Evolutionary conservation across 2,329 filamentous ascomycete genomes (phyloP).

Genomic region (Nemania abortiva): DNA sequence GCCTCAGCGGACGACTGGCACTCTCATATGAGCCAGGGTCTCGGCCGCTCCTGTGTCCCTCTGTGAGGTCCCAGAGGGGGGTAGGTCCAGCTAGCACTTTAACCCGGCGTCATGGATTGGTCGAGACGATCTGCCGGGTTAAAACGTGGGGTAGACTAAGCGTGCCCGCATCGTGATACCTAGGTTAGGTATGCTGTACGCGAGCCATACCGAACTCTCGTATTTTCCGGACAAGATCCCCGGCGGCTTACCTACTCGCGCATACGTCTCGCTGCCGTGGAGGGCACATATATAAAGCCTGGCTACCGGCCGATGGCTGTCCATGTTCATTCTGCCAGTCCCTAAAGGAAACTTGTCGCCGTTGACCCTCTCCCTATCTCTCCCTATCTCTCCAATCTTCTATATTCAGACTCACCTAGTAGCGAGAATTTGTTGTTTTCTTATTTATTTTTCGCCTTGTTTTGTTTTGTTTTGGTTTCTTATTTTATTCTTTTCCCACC

Average conservation of each 20-base stretch:
- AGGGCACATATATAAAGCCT: not conserved
- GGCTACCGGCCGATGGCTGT: not conserved
- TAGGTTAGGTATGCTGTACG: no score
- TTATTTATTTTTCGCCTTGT: not conserved
- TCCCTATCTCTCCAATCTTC: no score
- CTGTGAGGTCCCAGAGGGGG: not conserved
- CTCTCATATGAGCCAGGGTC: conserved; percentile 16
- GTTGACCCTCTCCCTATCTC: not conserved
- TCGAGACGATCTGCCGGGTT: conserved; percentile 38
- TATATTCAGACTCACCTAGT: no score
- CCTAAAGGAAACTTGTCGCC: not conserved
- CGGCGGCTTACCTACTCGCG: conserved; percentile 1
- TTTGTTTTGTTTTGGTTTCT: not conserved
- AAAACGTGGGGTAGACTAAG: conserved; percentile 40
- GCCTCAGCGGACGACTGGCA: not conserved
- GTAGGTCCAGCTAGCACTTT: conserved; percentile 30
- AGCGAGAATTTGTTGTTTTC: not conserved
- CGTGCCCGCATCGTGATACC: conserved; percentile 13
- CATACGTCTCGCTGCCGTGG: no score
- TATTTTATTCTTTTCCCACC: no score
- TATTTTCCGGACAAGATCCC: conserved; percentile 3
- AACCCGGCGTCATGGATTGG: conserved; percentile 38
- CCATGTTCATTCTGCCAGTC: not conserved
- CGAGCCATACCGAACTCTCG: conserved; percentile 1
- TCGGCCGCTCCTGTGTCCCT: not conserved